Base-by-base conservation (phyloP, 495 filamentous ascomycete species). In the Neurospora discreta region DNA sequence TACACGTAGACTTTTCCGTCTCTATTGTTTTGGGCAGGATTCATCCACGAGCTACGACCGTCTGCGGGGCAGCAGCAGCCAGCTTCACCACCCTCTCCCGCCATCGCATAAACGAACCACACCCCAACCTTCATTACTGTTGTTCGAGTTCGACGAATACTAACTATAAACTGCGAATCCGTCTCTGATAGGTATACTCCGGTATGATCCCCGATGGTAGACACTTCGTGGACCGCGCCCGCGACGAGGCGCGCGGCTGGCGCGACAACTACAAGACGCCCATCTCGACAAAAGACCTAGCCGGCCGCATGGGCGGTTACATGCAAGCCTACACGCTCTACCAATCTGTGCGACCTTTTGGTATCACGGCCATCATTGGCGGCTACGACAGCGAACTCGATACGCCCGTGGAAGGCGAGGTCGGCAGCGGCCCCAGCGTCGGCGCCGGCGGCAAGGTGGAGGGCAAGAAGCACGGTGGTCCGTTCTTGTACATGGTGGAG, bases 261-360 rank as follows among this genome's bases (percentile, higher is more conserved):
- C 91, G 96, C 80, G 87, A 89, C 73, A 86, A 87, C 69, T 97
- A 95, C 88, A 97, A 98, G 82, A 89, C 89, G 5, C 95, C 95
- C 30, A 98, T 99, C 76, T 90, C 94, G 15, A 90, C 90, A 71
- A 88, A 91, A 69, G 90, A 94, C 73, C 89, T 99, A 43, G 93
- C 95, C 52, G 90, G 90, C 79, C 90, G 93, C 77, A 91, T 98
- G 85, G 95, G 96, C 75, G 89, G 91, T 75, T 99, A 98, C 82
- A 91, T 97, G 71, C 96, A 98, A 85, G 93, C 92, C 30, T 98
- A 97, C 83, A 99, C 95, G 4, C 89, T 99, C 20, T 99, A 98
- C 87, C 93, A 92, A 67, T 94, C 91, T 71, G 95, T 98, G 71
- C 91, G 95, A 68, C 95, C 95, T 39, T 99, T 99, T 78, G 95